Base-by-base conservation (phyloP, 139 green algal genomes). In the Tetratostichococcus sp. region DNA sequence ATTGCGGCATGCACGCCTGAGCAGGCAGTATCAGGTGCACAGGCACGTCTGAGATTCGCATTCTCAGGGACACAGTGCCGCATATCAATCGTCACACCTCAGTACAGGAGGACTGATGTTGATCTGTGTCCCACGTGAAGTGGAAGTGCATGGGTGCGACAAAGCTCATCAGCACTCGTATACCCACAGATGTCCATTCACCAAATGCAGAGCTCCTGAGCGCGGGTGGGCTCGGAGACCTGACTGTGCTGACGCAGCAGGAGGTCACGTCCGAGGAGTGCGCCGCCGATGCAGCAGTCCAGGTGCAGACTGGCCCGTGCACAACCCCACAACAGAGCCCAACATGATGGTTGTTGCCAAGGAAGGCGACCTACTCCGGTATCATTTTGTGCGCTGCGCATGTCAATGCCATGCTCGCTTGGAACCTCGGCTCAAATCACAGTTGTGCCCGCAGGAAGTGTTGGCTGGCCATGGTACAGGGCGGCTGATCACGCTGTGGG, bases 241-340 rank as follows among this genome's bases (percentile, higher is more conserved):
- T 43, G 0, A 74, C 79, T 35, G 88, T 97, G 43, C 77, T 97
- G 35, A 85, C 87, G 1, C 81, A 89, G 73, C 73, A 83, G 35
- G 92, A 97, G 76, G 84, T 92, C 0, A 93, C 85, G 0, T 89
- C 77, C n/a, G 92, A 97, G 81, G 93, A 98, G 78, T 32, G 73
- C 17, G 30, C 33, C 1, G 84, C 89, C 31, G 93, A 97, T 35
- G 71, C 71, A n/a, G 73, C 71, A 65, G 86, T 93, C 17, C 62
- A 19, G 43, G 4, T 6, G 1, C 21, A 26, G 39, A 6, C 39
- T 50, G 39, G 11, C 39, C 2, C 19, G 50, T 26, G 50, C 39
- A 50, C 8, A 6, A 11, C 39, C 39, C 11, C 8, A 6, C 39
- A 50, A 21, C 8, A 6, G 11, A 50, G 19, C 50, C 22, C 19